Percentiles rank a stretch among this genome's conserved stretches.
phyloP scores from a whole-genome alignment of 2,329 filamentous ascomycete species.

The Shiraia sp. region DNA sequence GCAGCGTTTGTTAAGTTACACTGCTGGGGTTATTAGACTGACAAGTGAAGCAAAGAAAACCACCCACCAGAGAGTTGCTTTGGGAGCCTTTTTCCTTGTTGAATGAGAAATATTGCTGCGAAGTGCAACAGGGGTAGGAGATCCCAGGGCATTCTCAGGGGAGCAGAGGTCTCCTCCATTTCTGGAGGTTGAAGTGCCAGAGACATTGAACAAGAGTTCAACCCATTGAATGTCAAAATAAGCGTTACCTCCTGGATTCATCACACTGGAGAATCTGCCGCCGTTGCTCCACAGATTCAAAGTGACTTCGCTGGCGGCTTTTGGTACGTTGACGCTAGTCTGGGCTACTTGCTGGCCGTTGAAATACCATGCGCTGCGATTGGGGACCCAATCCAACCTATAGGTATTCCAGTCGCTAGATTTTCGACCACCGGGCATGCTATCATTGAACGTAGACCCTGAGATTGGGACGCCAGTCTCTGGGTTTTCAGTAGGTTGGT shows the following conservation, averaged over 20 bases:
- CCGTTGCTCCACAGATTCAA: constrained; percentile 17
- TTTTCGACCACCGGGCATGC: neutral
- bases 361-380: constrained; percentile 15
- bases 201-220: constrained; percentile 13
- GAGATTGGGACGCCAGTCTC: constrained; percentile 8
- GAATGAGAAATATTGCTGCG: too few species aligned
- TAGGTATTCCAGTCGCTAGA: constrained; percentile 14
- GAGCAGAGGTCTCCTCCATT: too few species aligned
- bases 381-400: constrained; percentile 10
- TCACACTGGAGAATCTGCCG: constrained; percentile 8
- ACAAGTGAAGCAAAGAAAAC: too few species aligned
- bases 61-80: too few species aligned
- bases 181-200: too few species aligned
- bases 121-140: too few species aligned
- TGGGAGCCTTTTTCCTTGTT: too few species aligned
- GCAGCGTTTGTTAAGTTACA: too few species aligned
- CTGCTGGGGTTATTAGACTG: too few species aligned
- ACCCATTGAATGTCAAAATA: constrained; percentile 16
- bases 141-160: too few species aligned
- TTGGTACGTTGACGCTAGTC: constrained; percentile 9
- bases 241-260: constrained; percentile 8
- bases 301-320: constrained; percentile 9
- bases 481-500: constrained; percentile 11
- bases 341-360: constrained; percentile 5
- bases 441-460: constrained; percentile 13